Evolutionary conservation across 768 basidiomycete genomes (phyloP).

Genomic region (Tricholoma furcatifolium): DNA sequence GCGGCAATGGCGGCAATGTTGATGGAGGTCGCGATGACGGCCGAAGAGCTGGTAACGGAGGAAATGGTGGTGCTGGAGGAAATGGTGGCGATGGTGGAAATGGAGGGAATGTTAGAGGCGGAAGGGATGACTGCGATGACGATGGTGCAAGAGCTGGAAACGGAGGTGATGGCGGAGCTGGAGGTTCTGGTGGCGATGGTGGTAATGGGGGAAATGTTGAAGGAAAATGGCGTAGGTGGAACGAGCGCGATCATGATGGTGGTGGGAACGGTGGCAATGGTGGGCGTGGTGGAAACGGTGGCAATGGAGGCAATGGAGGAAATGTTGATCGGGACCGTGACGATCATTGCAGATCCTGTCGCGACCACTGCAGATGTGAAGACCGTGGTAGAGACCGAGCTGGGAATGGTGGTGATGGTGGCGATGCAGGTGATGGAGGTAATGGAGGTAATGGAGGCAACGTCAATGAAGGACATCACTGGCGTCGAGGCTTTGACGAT

Average conservation of each 20-base stretch:
- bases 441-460: background rate
- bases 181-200: background rate
- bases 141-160: constrained; percentile 2
- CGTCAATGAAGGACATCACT: no score
- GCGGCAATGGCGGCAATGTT: constrained; percentile 9
- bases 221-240: background rate
- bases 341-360: no score
- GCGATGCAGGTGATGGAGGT: background rate
- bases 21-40: constrained; percentile 4
- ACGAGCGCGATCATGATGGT: background rate
- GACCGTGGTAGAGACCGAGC: no score
- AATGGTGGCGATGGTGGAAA: constrained; percentile 8
- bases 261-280: background rate
- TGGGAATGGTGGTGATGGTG: constrained; percentile 4
- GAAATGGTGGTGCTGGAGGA: constrained; percentile 1
- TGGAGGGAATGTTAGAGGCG: constrained; percentile 2
- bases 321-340: no score
- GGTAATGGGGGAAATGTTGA: background rate
- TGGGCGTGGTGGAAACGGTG: background rate
- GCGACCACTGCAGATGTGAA: no score
- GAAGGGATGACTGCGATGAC: background rate
- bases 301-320: background rate
- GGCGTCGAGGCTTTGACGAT: no score
- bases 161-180: background rate
- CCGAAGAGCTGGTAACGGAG: constrained; percentile 3